These are phyloP conservation scores for Kodamaea nitidulidarum DNA, from an alignment of 805 yeast species.

Conservation along the genomic window DNA sequence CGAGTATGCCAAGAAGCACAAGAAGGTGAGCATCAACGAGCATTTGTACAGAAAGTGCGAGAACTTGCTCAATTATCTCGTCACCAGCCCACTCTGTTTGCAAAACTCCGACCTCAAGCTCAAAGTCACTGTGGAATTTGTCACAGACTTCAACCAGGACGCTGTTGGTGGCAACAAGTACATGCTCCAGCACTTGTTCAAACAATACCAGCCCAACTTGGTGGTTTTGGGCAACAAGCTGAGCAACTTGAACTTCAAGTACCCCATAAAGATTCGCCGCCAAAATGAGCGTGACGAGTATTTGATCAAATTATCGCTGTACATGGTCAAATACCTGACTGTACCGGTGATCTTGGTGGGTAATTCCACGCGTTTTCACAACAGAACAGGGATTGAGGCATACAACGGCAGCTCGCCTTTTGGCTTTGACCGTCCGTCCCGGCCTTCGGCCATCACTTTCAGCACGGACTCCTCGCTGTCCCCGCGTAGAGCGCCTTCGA, in stretches of 20 bases:
- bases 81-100: conserved; percentile 14
- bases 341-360: conserved; percentile 39
- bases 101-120: conserved; percentile 18
- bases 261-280: conserved; percentile 28
- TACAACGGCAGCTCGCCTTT: not conserved
- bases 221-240: conserved; percentile 35
- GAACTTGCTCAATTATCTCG: conserved; percentile 17
- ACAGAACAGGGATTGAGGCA: conserved; percentile 9
- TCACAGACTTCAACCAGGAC: conserved; percentile 19
- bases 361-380: conserved; percentile 19
- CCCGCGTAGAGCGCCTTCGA: not conserved
- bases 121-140: conserved; percentile 39
- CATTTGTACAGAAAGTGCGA: conserved; percentile 20
- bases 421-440: conserved; percentile 2
- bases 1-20: conserved; percentile 12
- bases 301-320: conserved; percentile 35
- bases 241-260: conserved; percentile 41
- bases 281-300: conserved; percentile 21
- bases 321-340: conserved; percentile 35
- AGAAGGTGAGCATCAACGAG: conserved; percentile 11
- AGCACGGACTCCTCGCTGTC: conserved; percentile 1
- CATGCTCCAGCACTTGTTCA: conserved; percentile 33
- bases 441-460: conserved; percentile 1
- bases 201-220: conserved; percentile 40
- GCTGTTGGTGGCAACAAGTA: conserved; percentile 26